Evolutionary conservation across 495 filamentous ascomycete species (phyloP), one percentile per base, ranked within the genome.

Genomic region (Aspergillus nanangensis): DNA sequence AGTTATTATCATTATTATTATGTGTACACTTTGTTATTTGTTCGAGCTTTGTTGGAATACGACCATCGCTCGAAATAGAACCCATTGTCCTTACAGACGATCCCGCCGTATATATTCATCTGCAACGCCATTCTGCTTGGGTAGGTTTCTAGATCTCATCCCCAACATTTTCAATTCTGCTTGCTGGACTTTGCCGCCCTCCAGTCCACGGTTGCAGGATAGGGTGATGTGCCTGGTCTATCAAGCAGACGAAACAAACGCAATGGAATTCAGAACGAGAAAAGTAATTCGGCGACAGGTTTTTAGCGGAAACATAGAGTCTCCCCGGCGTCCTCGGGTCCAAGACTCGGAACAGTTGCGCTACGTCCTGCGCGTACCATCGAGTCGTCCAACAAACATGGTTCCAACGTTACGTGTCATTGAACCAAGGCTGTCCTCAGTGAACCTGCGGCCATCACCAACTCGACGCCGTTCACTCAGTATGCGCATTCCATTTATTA

Each of bases 231-330:
- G 57, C 34, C 41, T 51, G 9, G 22, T 52, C 38, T 38, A 50
- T 11, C 17, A 22, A 35, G 45, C n/a, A 23, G 41, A 47, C 24
- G 45, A 54, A 22, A 15, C 46, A 31, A 46, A 46, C 47, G 31
- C 44, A 27, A 47, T 50, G 42, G 53, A 60, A 45, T 40, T 52
- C 32, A 52, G 53, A 43, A 53, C 41, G 36, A 56, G 38, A 50
- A 52, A 52, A 31, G 31, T 60, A 4, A 50, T 50, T 37, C 44
- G 38, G 25, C 39, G 41, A 17, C 46, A 43, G 35, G 14, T 50
- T 17, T 46, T 48, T 19, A 50, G 41, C 17, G 44, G 48, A 21
- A 41, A 47, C 15, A 37, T n/a, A 10, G 29, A 38, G 17, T 22
- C 44, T 37, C 47, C 44, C 44, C 39, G 21, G 21, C 48, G 42